Evolutionary conservation across 1,284 basidiomycete species (phyloP).

Genomic region (Cryptococcus sp.): DNA sequence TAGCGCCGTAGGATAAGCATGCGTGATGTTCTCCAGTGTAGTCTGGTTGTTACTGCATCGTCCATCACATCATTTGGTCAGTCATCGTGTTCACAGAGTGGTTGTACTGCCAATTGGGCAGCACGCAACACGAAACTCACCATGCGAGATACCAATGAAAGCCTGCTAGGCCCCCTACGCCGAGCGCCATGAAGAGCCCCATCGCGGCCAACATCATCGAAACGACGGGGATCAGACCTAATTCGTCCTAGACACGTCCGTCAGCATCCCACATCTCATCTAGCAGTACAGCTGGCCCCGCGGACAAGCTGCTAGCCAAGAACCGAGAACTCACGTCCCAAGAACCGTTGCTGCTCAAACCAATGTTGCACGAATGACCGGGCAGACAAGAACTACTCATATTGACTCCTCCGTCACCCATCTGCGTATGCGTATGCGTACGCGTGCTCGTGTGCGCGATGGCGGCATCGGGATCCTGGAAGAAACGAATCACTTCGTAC

Average conservation of each 20-base stretch:
- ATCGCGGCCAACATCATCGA: conserved; percentile 66
- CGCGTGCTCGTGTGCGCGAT: not conserved
- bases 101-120: not conserved
- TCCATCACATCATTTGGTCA: not conserved
- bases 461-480: conserved; percentile 49
- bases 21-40: conserved; percentile 76
- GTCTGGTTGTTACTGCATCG: conserved; percentile 74
- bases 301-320: not conserved
- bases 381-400: no score
- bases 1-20: conserved; percentile 60
- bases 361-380: no score
- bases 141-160: conserved; percentile 79
- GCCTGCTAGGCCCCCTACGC: conserved; percentile 71
- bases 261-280: conserved; percentile 3
- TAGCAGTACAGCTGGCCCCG: not conserved
- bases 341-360: no score
- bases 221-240: conserved; percentile 62
- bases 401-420: not conserved
- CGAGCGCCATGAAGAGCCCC: conserved; percentile 65
- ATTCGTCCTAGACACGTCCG: conserved; percentile 56
- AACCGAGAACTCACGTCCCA: not conserved
- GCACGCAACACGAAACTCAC: conserved; percentile 55
- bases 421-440: not conserved
- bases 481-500: conserved; percentile 66
- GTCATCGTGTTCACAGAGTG: not conserved